Conservation (phyloP, 768 basidiomycete genomes). For the Coprinopsis sp. region DNA sequence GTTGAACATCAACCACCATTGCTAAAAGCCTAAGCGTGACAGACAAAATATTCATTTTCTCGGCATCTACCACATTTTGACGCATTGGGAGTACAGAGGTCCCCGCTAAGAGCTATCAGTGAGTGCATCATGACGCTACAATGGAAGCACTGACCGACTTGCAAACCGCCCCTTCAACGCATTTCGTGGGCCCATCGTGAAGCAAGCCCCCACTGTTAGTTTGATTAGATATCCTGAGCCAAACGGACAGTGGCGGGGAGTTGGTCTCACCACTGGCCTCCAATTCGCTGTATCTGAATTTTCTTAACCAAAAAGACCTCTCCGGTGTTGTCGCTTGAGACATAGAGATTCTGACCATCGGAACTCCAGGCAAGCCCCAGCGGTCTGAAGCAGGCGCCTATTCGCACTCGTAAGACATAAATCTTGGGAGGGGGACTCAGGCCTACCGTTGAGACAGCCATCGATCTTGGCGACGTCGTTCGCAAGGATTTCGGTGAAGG, state of each 20-base stretch:
- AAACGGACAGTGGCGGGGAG: background rate
- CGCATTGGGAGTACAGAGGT: constrained; percentile 1
- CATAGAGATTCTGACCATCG: constrained; percentile 5
- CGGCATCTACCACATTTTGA: background rate
- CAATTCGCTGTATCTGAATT: background rate
- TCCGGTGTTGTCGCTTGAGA: constrained; percentile 6
- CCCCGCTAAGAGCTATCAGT: background rate
- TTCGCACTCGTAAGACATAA: background rate
- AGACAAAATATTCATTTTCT: background rate
- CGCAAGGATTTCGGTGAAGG: background rate
- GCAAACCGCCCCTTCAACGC: background rate
- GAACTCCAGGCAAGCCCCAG: background rate
- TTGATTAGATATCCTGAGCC: background rate
- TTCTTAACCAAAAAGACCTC: constrained; percentile 5
- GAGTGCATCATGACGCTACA: background rate
- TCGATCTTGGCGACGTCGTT: background rate
- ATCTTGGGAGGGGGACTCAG: background rate
- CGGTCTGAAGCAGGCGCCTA: constrained; percentile 4
- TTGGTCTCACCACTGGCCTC: constrained; percentile 1
- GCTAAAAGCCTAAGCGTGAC: background rate
- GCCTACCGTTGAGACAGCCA: background rate
- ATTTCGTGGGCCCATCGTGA: background rate
- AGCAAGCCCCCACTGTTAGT: background rate
- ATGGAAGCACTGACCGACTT: background rate
- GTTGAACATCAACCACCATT: background rate